Conservation (phyloP, 352 stramenopile genomes). For the Phytopythium litorale region DNA sequence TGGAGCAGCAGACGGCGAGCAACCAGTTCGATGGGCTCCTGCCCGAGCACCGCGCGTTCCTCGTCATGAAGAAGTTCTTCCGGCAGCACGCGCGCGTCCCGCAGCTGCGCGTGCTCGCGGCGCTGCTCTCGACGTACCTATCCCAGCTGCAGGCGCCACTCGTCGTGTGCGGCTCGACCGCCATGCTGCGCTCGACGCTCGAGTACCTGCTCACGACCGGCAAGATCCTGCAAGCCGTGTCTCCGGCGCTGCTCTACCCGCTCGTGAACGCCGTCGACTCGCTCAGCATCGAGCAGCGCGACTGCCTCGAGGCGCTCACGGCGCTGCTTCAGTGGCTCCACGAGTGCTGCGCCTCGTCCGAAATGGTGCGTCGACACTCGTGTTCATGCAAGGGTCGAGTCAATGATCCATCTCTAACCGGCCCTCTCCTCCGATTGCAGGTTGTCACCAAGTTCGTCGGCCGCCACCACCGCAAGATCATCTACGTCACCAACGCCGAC, state of each 20-base stretch:
- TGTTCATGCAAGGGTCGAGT: neutral
- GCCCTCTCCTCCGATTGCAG: constrained; percentile 12
- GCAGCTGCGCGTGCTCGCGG: constrained; percentile 36
- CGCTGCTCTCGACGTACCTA: constrained; percentile 45
- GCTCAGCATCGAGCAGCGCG: constrained; percentile 60
- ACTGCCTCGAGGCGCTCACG: constrained; percentile 67
- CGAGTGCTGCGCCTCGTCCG: constrained; percentile 26
- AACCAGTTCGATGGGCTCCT: constrained; percentile 64
- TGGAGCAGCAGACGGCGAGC: constrained; percentile 41
- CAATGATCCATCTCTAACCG: neutral
- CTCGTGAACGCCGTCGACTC: constrained; percentile 71
- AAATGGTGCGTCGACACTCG: constrained; percentile 28
- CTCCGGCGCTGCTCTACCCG: constrained; percentile 49
- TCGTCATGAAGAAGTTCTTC: constrained; percentile 49
- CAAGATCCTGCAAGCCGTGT: constrained; percentile 16
- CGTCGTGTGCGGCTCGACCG: constrained; percentile 41
- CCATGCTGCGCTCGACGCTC: constrained; percentile 57
- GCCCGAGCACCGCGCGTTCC: constrained; percentile 47
- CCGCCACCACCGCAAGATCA: constrained; percentile 37
- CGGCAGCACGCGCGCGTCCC: constrained; percentile 30
- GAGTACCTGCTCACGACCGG: constrained; percentile 48
- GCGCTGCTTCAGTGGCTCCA: constrained; percentile 47
- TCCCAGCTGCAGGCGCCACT: constrained; percentile 36
- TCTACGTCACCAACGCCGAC: constrained; percentile 22
- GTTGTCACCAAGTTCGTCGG: constrained; percentile 33